Percentiles rank a stretch among this genome's conserved stretches.
These are phyloP conservation scores for Jatropha podagrica DNA, from an alignment of 441 rosid species.

Conservation along the genomic window DNA sequence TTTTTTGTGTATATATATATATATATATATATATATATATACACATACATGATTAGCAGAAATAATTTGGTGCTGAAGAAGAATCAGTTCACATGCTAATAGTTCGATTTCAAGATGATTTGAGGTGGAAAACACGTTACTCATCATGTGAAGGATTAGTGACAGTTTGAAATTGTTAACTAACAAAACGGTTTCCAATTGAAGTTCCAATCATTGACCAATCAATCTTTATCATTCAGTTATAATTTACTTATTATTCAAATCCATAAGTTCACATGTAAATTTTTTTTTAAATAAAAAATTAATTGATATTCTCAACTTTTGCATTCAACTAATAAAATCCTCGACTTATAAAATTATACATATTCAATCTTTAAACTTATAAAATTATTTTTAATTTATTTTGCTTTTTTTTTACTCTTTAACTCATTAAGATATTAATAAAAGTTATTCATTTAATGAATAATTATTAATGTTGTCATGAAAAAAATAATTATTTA, in stretches of 20 bases:
- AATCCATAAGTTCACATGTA: no score
- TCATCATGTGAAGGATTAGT: not conserved
- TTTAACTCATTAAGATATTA: no score
- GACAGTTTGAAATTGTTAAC: not conserved
- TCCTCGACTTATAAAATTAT: no score
- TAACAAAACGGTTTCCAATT: not conserved
- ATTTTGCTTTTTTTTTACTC: no score
- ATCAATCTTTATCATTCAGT: not conserved
- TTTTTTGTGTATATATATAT: not conserved
- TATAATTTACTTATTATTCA: not conserved
- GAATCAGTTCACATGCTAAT: slow-evolving; percentile 37
- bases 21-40: not conserved
- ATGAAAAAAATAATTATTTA: no score
- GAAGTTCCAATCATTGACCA: not conserved
- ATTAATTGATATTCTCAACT: no score
- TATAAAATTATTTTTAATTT: no score
- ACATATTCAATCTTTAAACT: no score
- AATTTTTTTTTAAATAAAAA: no score
- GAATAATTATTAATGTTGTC: no score
- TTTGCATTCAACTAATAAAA: no score
- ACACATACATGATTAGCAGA: not conserved
- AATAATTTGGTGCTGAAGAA: not conserved
- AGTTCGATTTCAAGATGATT: not conserved
- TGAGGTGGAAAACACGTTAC: slow-evolving; percentile 40
- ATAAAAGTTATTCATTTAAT: no score